A percentile compares a stretch with the other conserved stretches of the same genome.
These are phyloP conservation scores for Neurospora sp. DNA, from an alignment of 2,329 filamentous ascomycete genomes.

Conservation along the genomic window DNA sequence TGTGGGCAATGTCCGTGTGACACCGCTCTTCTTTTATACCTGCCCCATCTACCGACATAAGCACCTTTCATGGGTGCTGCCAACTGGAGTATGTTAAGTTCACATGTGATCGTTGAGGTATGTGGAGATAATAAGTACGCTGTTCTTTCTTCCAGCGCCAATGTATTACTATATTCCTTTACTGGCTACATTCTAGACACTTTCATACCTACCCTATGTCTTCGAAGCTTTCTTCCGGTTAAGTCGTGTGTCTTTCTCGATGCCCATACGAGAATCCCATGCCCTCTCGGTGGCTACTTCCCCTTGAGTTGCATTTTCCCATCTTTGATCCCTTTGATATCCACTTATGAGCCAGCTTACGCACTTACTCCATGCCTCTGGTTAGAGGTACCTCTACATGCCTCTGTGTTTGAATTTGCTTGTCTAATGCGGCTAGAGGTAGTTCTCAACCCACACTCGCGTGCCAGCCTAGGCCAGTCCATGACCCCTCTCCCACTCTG, in stretches of 20 bases:
- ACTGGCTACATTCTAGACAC: background rate
- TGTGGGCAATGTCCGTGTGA: too few species aligned
- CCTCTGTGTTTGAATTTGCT: background rate
- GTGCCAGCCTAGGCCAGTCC: background rate
- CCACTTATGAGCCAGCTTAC: background rate
- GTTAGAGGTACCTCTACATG: background rate
- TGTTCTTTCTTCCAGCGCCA: background rate
- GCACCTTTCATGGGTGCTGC: background rate
- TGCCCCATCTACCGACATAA: background rate
- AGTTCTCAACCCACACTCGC: background rate
- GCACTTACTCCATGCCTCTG: background rate
- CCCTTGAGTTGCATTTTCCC: background rate
- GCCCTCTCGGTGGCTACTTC: background rate
- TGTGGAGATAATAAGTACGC: background rate
- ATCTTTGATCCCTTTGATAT: background rate
- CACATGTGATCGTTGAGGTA: background rate
- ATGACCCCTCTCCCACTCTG: background rate
- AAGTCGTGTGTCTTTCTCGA: background rate
- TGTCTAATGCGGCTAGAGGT: background rate
- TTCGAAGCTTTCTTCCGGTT: background rate
- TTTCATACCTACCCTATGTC: background rate
- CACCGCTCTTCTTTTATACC: background rate
- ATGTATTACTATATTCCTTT: background rate
- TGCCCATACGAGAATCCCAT: background rate
- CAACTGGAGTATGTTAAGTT: background rate